Conservation (phyloP, 148 eudicot species). For the Pharnaceum exiguum region DNA sequence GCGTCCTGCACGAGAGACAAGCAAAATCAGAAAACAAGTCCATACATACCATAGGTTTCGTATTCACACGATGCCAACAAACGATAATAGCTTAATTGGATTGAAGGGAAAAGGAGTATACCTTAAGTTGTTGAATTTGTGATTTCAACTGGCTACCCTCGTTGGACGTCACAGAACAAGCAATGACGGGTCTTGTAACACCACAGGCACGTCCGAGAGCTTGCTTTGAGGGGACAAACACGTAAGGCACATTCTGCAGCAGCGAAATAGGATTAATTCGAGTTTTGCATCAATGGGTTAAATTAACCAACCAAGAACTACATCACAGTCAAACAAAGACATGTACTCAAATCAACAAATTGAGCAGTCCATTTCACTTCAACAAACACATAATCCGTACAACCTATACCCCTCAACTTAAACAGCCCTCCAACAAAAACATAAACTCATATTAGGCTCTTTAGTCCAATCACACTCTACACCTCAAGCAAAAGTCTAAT, state of each 20-base stretch:
- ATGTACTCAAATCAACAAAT: too few species aligned
- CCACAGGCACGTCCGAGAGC: constrained; percentile 98
- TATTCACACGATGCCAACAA: neutral
- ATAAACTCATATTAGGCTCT: too few species aligned
- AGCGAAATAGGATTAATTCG: neutral
- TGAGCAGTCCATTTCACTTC: too few species aligned
- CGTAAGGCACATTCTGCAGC: constrained; percentile 93
- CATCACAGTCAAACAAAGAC: too few species aligned
- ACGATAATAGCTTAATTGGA: neutral
- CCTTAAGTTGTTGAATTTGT: constrained; percentile 90
- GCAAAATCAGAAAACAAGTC: neutral
- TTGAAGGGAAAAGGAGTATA: neutral
- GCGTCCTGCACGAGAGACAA: constrained; percentile 52
- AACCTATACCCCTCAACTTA: too few species aligned
- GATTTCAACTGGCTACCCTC: constrained; percentile 91
- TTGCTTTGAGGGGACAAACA: constrained; percentile 88
- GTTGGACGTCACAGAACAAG: constrained; percentile 90
- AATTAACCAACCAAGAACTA: neutral
- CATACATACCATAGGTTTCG: neutral
- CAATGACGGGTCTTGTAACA: constrained; percentile 87
- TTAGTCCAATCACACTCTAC: too few species aligned
- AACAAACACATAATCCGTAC: too few species aligned
- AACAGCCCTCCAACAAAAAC: too few species aligned
- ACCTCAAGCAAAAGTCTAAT: too few species aligned
- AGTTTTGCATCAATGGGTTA: neutral